A percentile compares a stretch with the other conserved stretches of the same genome.
These are phyloP conservation scores for Actinomortierella wolfii DNA, from an alignment of 371 early-diverging fungal species.

Conservation along the genomic window DNA sequence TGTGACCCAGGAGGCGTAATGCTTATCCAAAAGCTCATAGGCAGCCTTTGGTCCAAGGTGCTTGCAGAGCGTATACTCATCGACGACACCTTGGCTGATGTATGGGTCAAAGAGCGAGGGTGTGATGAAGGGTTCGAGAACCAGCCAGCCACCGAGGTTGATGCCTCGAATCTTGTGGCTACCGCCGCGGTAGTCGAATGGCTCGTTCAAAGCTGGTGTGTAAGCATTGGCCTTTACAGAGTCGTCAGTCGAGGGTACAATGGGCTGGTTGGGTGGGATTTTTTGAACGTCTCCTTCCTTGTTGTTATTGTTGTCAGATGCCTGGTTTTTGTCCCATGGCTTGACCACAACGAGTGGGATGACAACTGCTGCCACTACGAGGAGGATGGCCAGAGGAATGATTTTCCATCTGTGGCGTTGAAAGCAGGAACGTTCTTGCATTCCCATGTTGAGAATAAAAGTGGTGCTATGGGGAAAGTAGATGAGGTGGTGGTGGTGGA, in stretches of 20 bases:
- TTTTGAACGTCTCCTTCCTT: not conserved
- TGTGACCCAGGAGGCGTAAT: slow-evolving; percentile 54
- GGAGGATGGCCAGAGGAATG: not conserved
- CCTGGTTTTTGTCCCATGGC: slow-evolving; percentile 21
- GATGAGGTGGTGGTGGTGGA: not conserved
- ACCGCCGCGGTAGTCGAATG: slow-evolving; percentile 28
- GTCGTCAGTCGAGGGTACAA: slow-evolving; percentile 8
- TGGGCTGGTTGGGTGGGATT: not conserved
- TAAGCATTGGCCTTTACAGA: slow-evolving; percentile 22
- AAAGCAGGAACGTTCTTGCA: slow-evolving; percentile 13
- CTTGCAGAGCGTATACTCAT: slow-evolving; percentile 55
- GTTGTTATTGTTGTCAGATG: not conserved
- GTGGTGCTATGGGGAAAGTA: not conserved
- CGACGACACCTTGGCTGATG: slow-evolving; percentile 36
- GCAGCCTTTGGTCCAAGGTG: slow-evolving; percentile 39
- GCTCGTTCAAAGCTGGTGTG: slow-evolving; percentile 26
- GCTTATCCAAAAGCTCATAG: slow-evolving; percentile 40
- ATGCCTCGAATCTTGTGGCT: slow-evolving; percentile 56
- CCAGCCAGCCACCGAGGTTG: slow-evolving; percentile 69
- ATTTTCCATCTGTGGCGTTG: slow-evolving; percentile 16
- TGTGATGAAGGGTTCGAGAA: slow-evolving; percentile 61
- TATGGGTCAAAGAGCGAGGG: slow-evolving; percentile 46
- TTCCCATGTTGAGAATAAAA: too few species aligned
- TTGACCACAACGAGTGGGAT: slow-evolving; percentile 21
- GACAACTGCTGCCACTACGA: slow-evolving; percentile 11